Base-by-base conservation (phyloP, 306 rosid species). In the Begonia fuchsioides region DNA sequence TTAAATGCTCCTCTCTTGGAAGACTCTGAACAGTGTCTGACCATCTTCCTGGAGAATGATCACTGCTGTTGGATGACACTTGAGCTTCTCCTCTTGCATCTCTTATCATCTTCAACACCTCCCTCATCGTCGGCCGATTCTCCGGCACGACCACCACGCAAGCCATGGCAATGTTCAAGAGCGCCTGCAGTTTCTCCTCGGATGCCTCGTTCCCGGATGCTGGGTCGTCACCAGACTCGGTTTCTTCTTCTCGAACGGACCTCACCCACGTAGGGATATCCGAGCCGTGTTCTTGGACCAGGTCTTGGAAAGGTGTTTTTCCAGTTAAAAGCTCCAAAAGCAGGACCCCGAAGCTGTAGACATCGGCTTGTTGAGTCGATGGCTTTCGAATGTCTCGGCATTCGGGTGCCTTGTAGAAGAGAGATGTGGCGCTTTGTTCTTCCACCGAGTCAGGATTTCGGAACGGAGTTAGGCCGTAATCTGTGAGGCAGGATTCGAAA, bases 1-100 rank as follows among this genome's bases (percentile, higher is more conserved):
- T 76, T 60, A 65, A 63, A 67, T 82, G 95, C 55, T 75, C 95
- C 63, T 85, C 94, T 52, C 98, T 71, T 4, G 98, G 98, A 63
- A 90, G 58, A 74, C 98, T 85, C 68, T 85, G 95, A 60, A 90
- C 95, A 5, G 95, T 90, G 58, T 85, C 98, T 2, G 98, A 85
- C 98, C 98, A 90, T 75, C 95, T 81, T 32, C 98, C 98, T 0
- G 95, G 98, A 38, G 98, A 90, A 61, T 85, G 98, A 60, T 90
- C 98, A 53, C 98, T 90, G 48, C 98, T 77, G 53, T 88, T 88
- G 58, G 98, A 90, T 39, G 94, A 85, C 17, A 79, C 74, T 10
- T 82, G 92, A 48, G 78, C 79, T 69, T 82, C 98, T 0, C 85
- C 92, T 51, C 95, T 81, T 54, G 98, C 59, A 58, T 85, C 98